Evolutionary conservation across 495 filamentous ascomycete genomes (phyloP), one percentile per base, ranked within the genome.

Genomic region (Xylaria bambusicola): DNA sequence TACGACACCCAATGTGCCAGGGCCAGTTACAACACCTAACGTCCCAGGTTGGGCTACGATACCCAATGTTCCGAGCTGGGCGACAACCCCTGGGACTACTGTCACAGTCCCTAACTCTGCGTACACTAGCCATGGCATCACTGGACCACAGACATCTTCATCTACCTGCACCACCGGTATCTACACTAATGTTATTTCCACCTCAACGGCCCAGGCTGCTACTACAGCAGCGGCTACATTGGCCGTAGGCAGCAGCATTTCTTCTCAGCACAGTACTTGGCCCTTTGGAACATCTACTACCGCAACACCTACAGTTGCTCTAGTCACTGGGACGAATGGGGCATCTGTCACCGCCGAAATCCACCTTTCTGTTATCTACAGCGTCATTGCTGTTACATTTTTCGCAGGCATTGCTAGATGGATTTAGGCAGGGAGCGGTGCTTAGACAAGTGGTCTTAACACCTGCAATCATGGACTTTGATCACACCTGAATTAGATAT

Each of bases 161-260:
- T 52, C 57, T 3, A 46, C 49, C 27, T 60, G 57, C 33, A 60
- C 57, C 29, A 60, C 57, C 23, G 57, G 49, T 40, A 46, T 60
- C 12, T 60, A 45, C 27, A 60, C 57, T 2, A 47, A 60, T 44
- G 49, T 60, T 17, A 40, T 60, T 60, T 45, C 57, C 2, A 47
- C 38, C 1, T 38, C 56, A 17, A n/a, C 12, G 45, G 20, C 38
- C 18, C n/a, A 36, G 20, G 51, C 20, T 40, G 51, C 49, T 20
- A 47, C 40, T 27, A 60, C 57, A 38, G 33, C 57, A 26, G 57
- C 57, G 5, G 26, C 48, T 29, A 60, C 57, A 15, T 20, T 51
- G 56, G 56, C 46, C 1, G 47, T 41, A 44, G 56, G 56, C 7
- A 51, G 46, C 47, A 58, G 46, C 15, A 38, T 23, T 21, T 35